Evolutionary conservation across 2,329 filamentous ascomycete species (phyloP).

Genomic region (Cordyceps farinosa): DNA sequence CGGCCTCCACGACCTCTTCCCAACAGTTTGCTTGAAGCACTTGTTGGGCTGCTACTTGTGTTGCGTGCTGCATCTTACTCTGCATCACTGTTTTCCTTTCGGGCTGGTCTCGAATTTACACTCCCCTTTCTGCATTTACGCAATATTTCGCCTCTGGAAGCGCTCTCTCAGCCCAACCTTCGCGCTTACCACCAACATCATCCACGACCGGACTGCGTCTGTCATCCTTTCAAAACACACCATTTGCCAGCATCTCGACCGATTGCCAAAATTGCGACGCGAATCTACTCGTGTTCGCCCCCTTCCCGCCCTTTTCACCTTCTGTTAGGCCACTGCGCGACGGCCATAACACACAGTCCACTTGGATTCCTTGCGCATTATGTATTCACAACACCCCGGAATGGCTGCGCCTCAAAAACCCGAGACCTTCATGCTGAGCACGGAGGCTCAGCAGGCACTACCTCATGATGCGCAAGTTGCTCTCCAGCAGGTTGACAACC

Average conservation of each 20-base stretch:
- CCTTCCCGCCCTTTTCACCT: neutral
- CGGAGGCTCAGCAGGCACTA: conserved; percentile 92
- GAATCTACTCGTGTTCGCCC: neutral
- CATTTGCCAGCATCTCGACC: neutral
- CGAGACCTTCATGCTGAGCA: conserved; percentile 98
- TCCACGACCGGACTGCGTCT: conserved; percentile 19
- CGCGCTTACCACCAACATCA: conserved; percentile 20
- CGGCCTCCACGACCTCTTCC: conserved; percentile 28
- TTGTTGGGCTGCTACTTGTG: conserved; percentile 34
- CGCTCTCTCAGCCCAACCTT: conserved; percentile 26
- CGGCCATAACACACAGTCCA: conserved; percentile 5
- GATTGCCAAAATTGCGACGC: conserved; percentile 2
- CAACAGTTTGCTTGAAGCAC: conserved; percentile 45
- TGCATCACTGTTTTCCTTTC: conserved; percentile 27
- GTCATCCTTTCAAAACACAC: neutral
- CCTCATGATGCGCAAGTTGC: conserved; percentile 96
- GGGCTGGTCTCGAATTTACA: conserved; percentile 46
- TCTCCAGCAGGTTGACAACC: conserved; percentile 95
- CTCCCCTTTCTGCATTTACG: conserved; percentile 24
- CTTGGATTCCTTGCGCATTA: conserved; percentile 35
- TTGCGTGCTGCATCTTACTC: conserved; percentile 26
- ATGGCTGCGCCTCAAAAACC: conserved; percentile 95
- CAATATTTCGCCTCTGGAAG: conserved; percentile 31
- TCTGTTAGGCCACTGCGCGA: conserved; percentile 12
- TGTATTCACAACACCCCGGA: conserved; percentile 79